These are phyloP conservation scores for Neopestalotiopsis clavispora DNA, from an alignment of 2,329 filamentous ascomycete species.

Conservation along the genomic window DNA sequence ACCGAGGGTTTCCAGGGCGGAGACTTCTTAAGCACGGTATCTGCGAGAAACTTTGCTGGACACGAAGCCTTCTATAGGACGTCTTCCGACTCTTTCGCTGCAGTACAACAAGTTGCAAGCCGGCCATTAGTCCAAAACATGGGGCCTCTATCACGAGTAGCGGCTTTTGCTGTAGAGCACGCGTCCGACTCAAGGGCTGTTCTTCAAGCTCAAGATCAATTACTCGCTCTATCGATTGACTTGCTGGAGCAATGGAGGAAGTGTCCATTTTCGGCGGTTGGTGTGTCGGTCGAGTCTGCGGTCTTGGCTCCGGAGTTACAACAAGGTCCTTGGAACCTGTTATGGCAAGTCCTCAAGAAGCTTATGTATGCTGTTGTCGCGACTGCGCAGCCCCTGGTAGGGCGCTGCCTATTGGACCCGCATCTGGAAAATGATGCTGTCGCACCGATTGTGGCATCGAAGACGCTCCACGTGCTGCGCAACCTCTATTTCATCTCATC, in stretches of 20 bases:
- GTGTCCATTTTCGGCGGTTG: conserved; percentile 75
- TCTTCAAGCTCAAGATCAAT: conserved; percentile 60
- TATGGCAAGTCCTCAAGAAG: conserved; percentile 79
- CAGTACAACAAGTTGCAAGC: conserved; percentile 62
- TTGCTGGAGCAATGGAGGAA: conserved; percentile 75
- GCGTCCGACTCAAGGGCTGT: conserved; percentile 50
- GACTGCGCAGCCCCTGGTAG: conserved; percentile 65
- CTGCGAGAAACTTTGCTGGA: conserved; percentile 65
- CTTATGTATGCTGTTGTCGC: conserved; percentile 71
- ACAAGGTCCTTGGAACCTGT: conserved; percentile 67
- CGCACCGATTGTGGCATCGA: conserved; percentile 71
- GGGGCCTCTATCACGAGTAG: conserved; percentile 69
- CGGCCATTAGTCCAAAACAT: conserved; percentile 69
- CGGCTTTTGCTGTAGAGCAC: conserved; percentile 67
- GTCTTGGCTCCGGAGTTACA: conserved; percentile 69
- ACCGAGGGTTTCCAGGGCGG: conserved; percentile 77
- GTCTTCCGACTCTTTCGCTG: conserved; percentile 62
- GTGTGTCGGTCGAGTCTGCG: conserved; percentile 67
- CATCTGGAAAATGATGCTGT: conserved; percentile 46
- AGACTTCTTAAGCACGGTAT: conserved; percentile 72
- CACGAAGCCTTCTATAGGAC: conserved; percentile 69
- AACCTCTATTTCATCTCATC: conserved; percentile 84
- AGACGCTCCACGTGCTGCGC: conserved; percentile 74
- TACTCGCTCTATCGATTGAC: conserved; percentile 69
- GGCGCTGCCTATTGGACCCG: conserved; percentile 62